Percentiles rank a stretch among this genome's conserved stretches.
Evolutionary conservation across 2,329 filamentous ascomycete genomes (phyloP).

Genomic region (Aureobasidium subglaciale): DNA sequence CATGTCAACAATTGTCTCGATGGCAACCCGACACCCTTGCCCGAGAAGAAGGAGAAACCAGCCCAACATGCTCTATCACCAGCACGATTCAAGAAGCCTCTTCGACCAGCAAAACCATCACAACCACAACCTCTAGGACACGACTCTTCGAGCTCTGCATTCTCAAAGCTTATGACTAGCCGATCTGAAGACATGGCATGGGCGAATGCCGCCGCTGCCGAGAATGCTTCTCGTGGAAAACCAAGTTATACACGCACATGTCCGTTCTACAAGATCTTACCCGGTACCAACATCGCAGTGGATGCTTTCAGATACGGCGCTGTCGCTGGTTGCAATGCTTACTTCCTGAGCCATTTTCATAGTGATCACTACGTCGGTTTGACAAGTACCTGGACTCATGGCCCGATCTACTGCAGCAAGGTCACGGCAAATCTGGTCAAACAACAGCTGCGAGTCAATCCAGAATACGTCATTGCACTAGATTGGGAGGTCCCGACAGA

Average conservation of each 20-base stretch:
- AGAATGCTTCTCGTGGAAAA: slow-evolving; percentile 71
- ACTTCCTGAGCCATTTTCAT: slow-evolving; percentile 96
- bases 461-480: slow-evolving; percentile 75
- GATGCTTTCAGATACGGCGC: slow-evolving; percentile 95
- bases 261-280: slow-evolving; percentile 97
- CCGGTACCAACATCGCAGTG: slow-evolving; percentile 84
- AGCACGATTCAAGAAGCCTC: slow-evolving; percentile 60
- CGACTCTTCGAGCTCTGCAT: slow-evolving; percentile 56
- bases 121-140: slow-evolving; percentile 67
- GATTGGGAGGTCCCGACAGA: slow-evolving; percentile 77
- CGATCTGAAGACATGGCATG: slow-evolving; percentile 88
- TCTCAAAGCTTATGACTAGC: slow-evolving; percentile 85
- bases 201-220: slow-evolving; percentile 75
- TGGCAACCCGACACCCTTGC: slow-evolving; percentile 61
- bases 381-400: slow-evolving; percentile 81
- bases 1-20: slow-evolving; percentile 95
- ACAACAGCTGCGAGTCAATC: slow-evolving; percentile 76
- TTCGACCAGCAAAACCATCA: slow-evolving; percentile 62
- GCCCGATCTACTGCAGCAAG: slow-evolving; percentile 91
- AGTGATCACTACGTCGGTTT: slow-evolving; percentile 95
- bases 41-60: slow-evolving; percentile 20
- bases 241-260: slow-evolving; percentile 84
- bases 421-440: slow-evolving; percentile 86
- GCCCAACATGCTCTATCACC: slow-evolving; percentile 25
- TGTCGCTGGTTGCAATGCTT: slow-evolving; percentile 84